These are phyloP conservation scores for Rhizomucor pusillus DNA, from an alignment of 371 early-diverging fungal genomes.

Conservation along the genomic window DNA sequence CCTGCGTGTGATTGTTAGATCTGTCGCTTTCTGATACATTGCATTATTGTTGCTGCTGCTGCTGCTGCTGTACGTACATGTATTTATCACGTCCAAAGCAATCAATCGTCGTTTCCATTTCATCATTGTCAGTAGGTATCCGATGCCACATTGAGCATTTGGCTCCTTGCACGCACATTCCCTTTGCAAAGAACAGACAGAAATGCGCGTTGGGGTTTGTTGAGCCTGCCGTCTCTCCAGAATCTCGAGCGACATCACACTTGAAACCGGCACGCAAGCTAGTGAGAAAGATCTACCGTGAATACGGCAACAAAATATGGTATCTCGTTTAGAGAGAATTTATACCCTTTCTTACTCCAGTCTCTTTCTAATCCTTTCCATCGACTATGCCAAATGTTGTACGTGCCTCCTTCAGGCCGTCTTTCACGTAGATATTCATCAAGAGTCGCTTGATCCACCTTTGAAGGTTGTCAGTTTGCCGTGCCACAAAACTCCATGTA, in stretches of 20 bases:
- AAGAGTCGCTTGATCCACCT: constrained; percentile 44
- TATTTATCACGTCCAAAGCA: constrained; percentile 82
- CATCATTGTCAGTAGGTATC: constrained; percentile 65
- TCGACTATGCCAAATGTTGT: constrained; percentile 81
- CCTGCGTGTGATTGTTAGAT: constrained; percentile 17
- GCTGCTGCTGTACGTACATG: too few relatives aligned
- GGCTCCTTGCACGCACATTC: constrained; percentile 76
- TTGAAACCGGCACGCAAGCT: constrained; percentile 63
- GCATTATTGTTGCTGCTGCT: background rate
- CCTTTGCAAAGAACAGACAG: constrained; percentile 83
- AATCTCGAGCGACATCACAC: constrained; percentile 65
- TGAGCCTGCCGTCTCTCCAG: constrained; percentile 72
- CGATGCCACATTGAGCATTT: constrained; percentile 77
- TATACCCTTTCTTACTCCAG: constrained; percentile 39
- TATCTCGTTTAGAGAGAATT: background rate
- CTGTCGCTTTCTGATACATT: too few relatives aligned
- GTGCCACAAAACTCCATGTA: background rate
- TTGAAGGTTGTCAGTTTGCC: background rate
- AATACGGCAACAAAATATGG: background rate
- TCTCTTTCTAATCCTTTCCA: constrained; percentile 56
- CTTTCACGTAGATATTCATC: constrained; percentile 40
- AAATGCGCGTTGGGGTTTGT: constrained; percentile 64
- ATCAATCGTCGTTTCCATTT: constrained; percentile 67
- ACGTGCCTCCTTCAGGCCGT: constrained; percentile 54
- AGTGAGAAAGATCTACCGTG: background rate